Percentiles rank a stretch among this genome's conserved stretches.
Evolutionary conservation across 2,329 filamentous ascomycete species (phyloP).

Genomic region (Trichophaea hybrida): DNA sequence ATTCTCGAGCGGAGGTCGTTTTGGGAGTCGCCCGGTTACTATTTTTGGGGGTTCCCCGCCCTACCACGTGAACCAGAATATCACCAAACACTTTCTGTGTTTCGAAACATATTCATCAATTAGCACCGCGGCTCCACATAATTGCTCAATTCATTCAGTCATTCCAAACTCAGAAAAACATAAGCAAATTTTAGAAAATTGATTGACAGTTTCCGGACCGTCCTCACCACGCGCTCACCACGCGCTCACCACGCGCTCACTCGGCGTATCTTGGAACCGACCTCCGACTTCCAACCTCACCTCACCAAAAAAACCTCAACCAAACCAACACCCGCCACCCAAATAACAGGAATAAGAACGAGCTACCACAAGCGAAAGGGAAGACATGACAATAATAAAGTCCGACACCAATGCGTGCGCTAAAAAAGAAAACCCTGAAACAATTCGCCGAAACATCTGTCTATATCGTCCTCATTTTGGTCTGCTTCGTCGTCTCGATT

Average conservation of each 20-base stretch:
- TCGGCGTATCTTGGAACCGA: slow-evolving; percentile 10
- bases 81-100: background rate
- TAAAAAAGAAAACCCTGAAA: slow-evolving; percentile 13
- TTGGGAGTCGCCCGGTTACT: slow-evolving; percentile 8
- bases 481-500: slow-evolving; percentile 26
- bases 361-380: slow-evolving; percentile 10
- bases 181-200: slow-evolving; percentile 1
- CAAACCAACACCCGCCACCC: slow-evolving; percentile 4
- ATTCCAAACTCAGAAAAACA: background rate
- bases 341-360: slow-evolving; percentile 12
- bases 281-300: slow-evolving; percentile 9
- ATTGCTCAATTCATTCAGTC: background rate
- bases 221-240: slow-evolving; percentile 7
- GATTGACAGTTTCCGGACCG: slow-evolving; percentile 2
- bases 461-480: slow-evolving; percentile 26
- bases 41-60: slow-evolving; percentile 3
- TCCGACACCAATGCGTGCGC: slow-evolving; percentile 17
- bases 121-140: slow-evolving; percentile 1
- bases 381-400: slow-evolving; percentile 21
- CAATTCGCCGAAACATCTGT: slow-evolving; percentile 13
- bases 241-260: slow-evolving; percentile 6
- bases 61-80: background rate
- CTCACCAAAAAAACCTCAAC: slow-evolving; percentile 7
- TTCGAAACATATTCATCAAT: slow-evolving; percentile 7
- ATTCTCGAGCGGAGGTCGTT: background rate